Percentiles rank a stretch among this genome's conserved stretches.
These are phyloP conservation scores for Xylaria castorea DNA, from an alignment of 495 filamentous ascomycete species.

Conservation along the genomic window DNA sequence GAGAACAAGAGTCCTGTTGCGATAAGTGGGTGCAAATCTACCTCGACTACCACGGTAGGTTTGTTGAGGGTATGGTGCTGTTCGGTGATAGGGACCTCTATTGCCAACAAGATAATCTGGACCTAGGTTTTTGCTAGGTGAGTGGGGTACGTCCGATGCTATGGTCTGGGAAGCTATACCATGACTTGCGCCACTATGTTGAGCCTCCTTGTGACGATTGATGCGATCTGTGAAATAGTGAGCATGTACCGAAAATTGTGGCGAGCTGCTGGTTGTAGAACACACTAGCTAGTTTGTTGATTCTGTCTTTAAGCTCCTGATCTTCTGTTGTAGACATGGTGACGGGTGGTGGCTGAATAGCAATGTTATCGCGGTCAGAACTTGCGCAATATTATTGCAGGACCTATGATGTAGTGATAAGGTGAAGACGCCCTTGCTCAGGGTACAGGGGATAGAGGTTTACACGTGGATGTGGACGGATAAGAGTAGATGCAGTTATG, in stretches of 20 bases:
- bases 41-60: conserved; percentile 55
- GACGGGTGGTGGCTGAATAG: conserved; percentile 25
- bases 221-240: conserved; percentile 68
- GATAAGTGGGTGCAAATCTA: conserved; percentile 59
- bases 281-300: conserved; percentile 77
- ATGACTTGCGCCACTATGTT: conserved; percentile 48
- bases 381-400: not conserved
- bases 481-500: not conserved
- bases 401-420: conserved; percentile 1
- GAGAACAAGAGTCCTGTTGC: conserved; percentile 75
- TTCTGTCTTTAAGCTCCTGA: conserved; percentile 75
- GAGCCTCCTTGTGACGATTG: conserved; percentile 75
- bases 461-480: not conserved
- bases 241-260: not conserved
- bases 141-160: not conserved
- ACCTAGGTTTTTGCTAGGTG: not conserved
- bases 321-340: conserved; percentile 71
- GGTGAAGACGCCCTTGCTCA: not conserved
- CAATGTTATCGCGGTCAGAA: conserved; percentile 30
- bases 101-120: not conserved
- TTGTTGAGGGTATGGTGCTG: conserved; percentile 48
- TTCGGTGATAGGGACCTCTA: conserved; percentile 37
- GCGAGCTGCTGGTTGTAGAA: conserved; percentile 19
- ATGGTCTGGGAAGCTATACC: conserved; percentile 23
- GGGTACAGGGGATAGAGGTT: not conserved